A percentile compares a stretch with the other conserved stretches of the same genome.
Evolutionary conservation across 1,139 yeast species (phyloP).

Genomic region (Hansenula sp.): DNA sequence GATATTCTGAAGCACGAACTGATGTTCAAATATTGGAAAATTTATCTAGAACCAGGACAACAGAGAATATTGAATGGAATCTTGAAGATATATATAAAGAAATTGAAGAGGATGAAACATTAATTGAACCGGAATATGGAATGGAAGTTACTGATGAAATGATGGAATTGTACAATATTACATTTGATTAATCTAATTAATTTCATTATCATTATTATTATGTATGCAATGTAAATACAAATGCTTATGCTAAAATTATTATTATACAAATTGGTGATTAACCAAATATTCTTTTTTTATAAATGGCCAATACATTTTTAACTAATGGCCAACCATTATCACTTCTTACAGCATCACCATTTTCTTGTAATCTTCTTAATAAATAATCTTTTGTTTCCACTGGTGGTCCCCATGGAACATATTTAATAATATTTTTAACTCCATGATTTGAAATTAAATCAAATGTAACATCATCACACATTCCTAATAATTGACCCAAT

Average conservation of each 20-base stretch:
- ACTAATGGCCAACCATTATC: conserved; percentile 83
- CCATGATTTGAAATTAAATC: conserved; percentile 62
- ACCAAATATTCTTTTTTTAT: conserved; percentile 36
- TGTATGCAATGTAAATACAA: too few relatives aligned
- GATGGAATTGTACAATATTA: conserved; percentile 1
- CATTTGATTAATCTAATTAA: background rate
- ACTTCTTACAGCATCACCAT: conserved; percentile 89
- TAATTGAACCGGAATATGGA: background rate
- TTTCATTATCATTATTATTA: background rate
- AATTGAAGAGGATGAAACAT: background rate
- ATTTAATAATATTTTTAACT: conserved; percentile 78
- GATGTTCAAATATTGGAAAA: too few relatives aligned
- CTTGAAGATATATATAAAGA: background rate
- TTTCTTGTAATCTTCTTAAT: conserved; percentile 89
- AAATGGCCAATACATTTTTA: conserved; percentile 46
- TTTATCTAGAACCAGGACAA: too few relatives aligned
- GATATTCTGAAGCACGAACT: too few relatives aligned
- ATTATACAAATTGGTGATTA: background rate
- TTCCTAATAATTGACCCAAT: conserved; percentile 88
- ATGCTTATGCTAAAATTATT: background rate
- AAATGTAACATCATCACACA: conserved; percentile 88
- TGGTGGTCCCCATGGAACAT: conserved; percentile 99
- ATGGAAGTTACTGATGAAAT: conserved; percentile 6
- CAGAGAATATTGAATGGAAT: too few relatives aligned
- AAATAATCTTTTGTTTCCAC: conserved; percentile 88